Evolutionary conservation across 2,329 filamentous ascomycete genomes (phyloP).

Genomic region (Aspergillus luchuensis): DNA sequence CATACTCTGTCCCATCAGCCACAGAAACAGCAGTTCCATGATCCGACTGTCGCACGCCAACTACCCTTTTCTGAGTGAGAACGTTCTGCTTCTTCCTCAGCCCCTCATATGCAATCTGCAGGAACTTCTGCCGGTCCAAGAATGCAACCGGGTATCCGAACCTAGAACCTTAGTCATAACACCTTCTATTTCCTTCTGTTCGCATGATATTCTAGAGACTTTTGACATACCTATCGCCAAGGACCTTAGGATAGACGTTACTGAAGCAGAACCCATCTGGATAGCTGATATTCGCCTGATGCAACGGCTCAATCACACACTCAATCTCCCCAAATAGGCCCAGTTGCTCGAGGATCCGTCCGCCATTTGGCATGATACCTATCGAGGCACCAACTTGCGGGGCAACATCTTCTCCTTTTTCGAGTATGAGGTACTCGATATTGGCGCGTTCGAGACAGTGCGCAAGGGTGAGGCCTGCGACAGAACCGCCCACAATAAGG

Average conservation of each 20-base stretch:
- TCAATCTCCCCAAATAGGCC: slow-evolving; percentile 17
- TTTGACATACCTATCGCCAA: slow-evolving; percentile 13
- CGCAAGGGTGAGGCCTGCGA: slow-evolving; percentile 53
- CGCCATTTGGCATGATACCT: slow-evolving; percentile 24
- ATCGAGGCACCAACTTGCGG: slow-evolving; percentile 22
- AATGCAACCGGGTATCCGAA: slow-evolving; percentile 25
- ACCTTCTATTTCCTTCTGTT: not conserved
- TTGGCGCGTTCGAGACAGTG: slow-evolving; percentile 47
- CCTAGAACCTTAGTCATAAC: not conserved
- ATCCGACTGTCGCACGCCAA: slow-evolving; percentile 25
- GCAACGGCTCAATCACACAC: slow-evolving; percentile 19
- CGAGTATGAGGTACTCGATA: slow-evolving; percentile 53
- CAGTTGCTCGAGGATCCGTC: slow-evolving; percentile 22
- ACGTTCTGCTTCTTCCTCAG: slow-evolving; percentile 35
- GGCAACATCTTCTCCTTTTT: slow-evolving; percentile 16
- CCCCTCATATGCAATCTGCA: slow-evolving; percentile 26
- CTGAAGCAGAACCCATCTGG: slow-evolving; percentile 16
- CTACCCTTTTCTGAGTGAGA: slow-evolving; percentile 31
- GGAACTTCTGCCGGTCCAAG: slow-evolving; percentile 22
- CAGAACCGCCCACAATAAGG: slow-evolving; percentile 53
- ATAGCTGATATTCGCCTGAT: slow-evolving; percentile 12
- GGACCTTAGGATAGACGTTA: slow-evolving; percentile 10
- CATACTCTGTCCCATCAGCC: slow-evolving; percentile 36
- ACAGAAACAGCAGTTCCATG: slow-evolving; percentile 34
- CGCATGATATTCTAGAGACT: too few species aligned